Evolutionary conservation across 805 yeast species (phyloP).

Genomic region (Saturnispora serradocipensis): DNA sequence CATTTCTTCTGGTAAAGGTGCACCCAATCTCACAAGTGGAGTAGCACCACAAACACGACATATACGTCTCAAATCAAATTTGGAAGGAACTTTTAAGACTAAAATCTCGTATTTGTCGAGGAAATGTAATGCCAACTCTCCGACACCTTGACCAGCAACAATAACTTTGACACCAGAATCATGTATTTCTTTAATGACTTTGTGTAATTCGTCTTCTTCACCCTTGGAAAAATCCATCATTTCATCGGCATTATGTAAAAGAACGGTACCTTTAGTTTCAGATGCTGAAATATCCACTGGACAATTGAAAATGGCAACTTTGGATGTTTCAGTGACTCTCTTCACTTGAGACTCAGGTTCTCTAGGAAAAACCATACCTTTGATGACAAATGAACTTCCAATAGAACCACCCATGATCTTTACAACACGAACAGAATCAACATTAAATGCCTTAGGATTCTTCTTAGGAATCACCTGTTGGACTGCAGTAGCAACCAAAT

Average conservation of each 20-base stretch:
- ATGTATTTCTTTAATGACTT: conserved; percentile 68
- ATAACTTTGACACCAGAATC: conserved; percentile 84
- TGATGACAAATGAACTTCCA: conserved; percentile 64
- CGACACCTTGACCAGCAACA: conserved; percentile 89
- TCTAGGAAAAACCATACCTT: conserved; percentile 97
- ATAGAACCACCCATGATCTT: conserved; percentile 91
- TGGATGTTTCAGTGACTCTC: conserved; percentile 50
- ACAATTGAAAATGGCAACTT: conserved; percentile 88
- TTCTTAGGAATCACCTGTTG: conserved; percentile 65
- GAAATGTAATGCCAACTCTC: conserved; percentile 89
- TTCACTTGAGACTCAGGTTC: conserved; percentile 93
- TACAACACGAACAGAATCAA: conserved; percentile 90
- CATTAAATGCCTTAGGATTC: conserved; percentile 63
- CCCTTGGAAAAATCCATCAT: conserved; percentile 95
- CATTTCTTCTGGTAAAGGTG: conserved; percentile 91
- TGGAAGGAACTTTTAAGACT: conserved; percentile 83
- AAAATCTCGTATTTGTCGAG: conserved; percentile 78
- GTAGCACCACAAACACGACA: conserved; percentile 97
- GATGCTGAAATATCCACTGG: conserved; percentile 93
- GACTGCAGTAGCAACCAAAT: conserved; percentile 78
- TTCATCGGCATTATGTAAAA: conserved; percentile 91
- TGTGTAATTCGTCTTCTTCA: conserved; percentile 89
- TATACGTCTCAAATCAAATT: conserved; percentile 87
- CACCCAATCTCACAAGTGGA: conserved; percentile 87
- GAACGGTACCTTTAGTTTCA: conserved; percentile 97